phyloP scores from a whole-genome alignment of 208 protist species.

The Vickermania ingenoplastis region DNA sequence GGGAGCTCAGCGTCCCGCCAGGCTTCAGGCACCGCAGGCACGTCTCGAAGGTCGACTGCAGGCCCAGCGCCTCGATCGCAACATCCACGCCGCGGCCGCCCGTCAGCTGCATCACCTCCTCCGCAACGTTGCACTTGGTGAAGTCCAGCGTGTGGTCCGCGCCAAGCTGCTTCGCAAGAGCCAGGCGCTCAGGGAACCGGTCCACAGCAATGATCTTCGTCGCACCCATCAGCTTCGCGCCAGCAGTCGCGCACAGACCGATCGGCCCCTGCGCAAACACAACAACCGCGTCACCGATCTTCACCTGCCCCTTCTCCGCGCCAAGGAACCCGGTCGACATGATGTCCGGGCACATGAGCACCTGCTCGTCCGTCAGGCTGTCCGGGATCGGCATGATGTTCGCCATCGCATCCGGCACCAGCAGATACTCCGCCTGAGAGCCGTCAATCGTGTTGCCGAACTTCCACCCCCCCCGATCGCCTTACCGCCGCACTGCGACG shows the following conservation, averaged over 20 bases:
- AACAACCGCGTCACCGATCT: conserved; percentile 21
- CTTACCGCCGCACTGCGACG: conserved; percentile 16
- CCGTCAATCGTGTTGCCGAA: conserved; percentile 20
- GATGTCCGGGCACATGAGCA: conserved; percentile 25
- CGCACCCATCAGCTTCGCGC: conserved; percentile 17
- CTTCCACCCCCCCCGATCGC: conserved; percentile 12
- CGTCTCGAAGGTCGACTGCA: conserved; percentile 16
- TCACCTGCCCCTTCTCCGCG: conserved; percentile 12
- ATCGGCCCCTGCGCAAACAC: conserved; percentile 25
- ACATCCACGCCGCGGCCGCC: conserved; percentile 25
- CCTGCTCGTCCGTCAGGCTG: conserved; percentile 19
- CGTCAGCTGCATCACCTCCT: conserved; percentile 22
- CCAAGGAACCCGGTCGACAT: conserved; percentile 18
- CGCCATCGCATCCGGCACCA: conserved; percentile 12
- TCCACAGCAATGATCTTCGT: conserved; percentile 20
- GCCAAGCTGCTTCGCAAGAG: conserved; percentile 14
- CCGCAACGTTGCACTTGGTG: conserved; percentile 21
- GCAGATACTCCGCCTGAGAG: conserved; percentile 24
- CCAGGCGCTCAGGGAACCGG: conserved; percentile 15
- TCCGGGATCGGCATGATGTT: conserved; percentile 17
- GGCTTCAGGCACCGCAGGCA: conserved; percentile 22
- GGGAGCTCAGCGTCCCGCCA: conserved; percentile 19
- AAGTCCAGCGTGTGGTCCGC: conserved; percentile 21
- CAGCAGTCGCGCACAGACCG: conserved; percentile 18
- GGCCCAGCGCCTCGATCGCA: conserved; percentile 19